These are phyloP conservation scores for Glycine latifolia DNA, from an alignment of 306 rosid species.

Conservation along the genomic window DNA sequence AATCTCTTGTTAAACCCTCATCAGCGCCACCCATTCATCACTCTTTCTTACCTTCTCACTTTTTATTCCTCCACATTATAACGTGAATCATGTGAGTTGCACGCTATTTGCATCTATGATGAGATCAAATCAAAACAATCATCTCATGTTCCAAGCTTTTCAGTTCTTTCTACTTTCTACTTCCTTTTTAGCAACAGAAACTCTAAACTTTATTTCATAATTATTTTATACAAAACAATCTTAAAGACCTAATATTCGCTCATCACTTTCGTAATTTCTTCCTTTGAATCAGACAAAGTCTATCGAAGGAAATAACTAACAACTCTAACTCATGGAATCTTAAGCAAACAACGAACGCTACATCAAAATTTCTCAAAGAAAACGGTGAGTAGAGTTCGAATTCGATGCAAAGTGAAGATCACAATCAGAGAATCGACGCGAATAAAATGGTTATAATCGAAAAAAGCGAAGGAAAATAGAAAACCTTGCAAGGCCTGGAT, in stretches of 20 bases:
- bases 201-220: too few relatives aligned
- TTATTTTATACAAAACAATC: too few relatives aligned
- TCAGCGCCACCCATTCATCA: background rate
- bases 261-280: background rate
- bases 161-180: background rate
- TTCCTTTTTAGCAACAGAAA: background rate
- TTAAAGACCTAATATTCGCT: background rate
- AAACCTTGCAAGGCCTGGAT: slow-evolving; percentile 76
- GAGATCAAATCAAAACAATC: slow-evolving; percentile 21
- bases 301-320: background rate
- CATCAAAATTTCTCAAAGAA: background rate
- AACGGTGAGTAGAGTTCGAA: background rate
- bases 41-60: background rate
- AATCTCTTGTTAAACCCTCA: background rate
- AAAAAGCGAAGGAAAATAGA: background rate
- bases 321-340: background rate
- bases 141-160: background rate
- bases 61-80: background rate
- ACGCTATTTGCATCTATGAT: background rate
- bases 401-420: too few relatives aligned
- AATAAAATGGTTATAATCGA: background rate
- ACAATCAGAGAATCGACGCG: background rate
- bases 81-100: background rate
- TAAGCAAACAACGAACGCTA: background rate
- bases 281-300: background rate